Evolutionary conservation across 306 rosid species (phyloP), one percentile per base, ranked within the genome.

Genomic region (Rubus parviflorus): DNA sequence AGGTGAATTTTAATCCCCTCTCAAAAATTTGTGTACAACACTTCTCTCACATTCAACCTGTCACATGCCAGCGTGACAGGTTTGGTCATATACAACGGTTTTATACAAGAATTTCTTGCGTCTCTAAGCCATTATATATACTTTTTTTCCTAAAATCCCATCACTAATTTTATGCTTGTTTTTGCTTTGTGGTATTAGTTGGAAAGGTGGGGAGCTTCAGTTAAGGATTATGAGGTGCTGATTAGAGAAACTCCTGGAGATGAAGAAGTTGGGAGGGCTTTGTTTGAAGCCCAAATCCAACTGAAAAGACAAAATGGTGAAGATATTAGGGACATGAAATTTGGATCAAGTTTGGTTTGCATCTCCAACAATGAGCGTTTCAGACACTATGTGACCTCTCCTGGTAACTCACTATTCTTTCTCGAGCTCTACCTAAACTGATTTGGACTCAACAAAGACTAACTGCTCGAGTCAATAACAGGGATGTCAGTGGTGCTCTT

Each of bases 401-500:
- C 97, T 63, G 98, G 98, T 91, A 68, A 84, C 25, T 70, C 49
- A 7, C 30, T 9, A 10, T 40, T 17, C 47, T 45, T 46, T 3
- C 2, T 16, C n/a, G 20, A 14, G 20, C 38, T 75, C 20, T 30
- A 16, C 10, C 17, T 12, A 15, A 30, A 6, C 4, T 15, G 60
- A 46, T 49, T 30, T 15, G 7, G 52, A 48, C 56, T 62, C 53
- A 4, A 67, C 75, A 56, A 49, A 69, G 13, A 15, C 25, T 61
- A 35, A 71, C 23, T 12, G 3, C 4, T 51, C 43, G 74, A 23
- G 8, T 4, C 66, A 70, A 71, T 51, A 12, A 75, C 89, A 93
- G 98, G 98, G 22, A 94, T 90, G 97, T 89, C 93, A 10, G 97
- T 94, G 81, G 98, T 89, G 73, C 89, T 92, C 19, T 94, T 94